These are phyloP conservation scores for Stagonosporopsis cucurbitacearum DNA, from an alignment of 2,329 filamentous ascomycete species.

Conservation along the genomic window DNA sequence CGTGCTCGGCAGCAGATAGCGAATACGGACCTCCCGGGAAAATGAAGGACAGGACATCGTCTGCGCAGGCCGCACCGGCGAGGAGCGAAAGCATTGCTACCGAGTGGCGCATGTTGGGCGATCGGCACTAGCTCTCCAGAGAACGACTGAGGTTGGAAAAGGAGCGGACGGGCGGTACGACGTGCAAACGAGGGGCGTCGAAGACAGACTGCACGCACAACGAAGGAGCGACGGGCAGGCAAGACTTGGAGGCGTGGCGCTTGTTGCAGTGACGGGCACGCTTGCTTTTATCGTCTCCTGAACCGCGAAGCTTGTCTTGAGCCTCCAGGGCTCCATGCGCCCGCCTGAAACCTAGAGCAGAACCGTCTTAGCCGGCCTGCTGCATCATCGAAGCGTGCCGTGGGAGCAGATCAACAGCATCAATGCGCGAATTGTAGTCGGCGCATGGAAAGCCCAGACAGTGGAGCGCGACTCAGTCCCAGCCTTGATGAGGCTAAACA, in stretches of 20 bases:
- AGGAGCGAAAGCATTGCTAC: slow-evolving; percentile 27
- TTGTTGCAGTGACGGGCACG: slow-evolving; percentile 4
- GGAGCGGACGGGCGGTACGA: slow-evolving; percentile 1
- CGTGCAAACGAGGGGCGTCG: slow-evolving; percentile 17
- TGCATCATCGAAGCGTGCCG: neutral
- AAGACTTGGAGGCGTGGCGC: slow-evolving; percentile 19
- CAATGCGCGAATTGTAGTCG: slow-evolving; percentile 9
- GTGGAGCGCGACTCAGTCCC: slow-evolving; percentile 8
- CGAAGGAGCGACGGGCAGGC: slow-evolving; percentile 6
- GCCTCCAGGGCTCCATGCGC: slow-evolving; percentile 1
- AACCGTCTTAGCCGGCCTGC: slow-evolving; percentile 7
- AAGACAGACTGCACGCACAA: neutral
- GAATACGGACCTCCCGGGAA: slow-evolving; percentile 32
- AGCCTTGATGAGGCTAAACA: neutral
- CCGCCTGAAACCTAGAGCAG: slow-evolving; percentile 16
- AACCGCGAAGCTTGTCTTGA: slow-evolving; percentile 18
- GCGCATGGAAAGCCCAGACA: neutral
- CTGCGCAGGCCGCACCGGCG: slow-evolving; percentile 25
- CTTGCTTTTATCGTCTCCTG: slow-evolving; percentile 23
- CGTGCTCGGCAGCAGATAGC: no score
- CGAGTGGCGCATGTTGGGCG: slow-evolving; percentile 32
- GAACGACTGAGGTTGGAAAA: neutral
- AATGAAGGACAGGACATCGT: slow-evolving; percentile 29
- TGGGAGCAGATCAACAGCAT: neutral
- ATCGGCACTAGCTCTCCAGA: slow-evolving; percentile 9